Evolutionary conservation across 2,329 filamentous ascomycete genomes (phyloP).

Genomic region (Fragosphaeria purpurea): DNA sequence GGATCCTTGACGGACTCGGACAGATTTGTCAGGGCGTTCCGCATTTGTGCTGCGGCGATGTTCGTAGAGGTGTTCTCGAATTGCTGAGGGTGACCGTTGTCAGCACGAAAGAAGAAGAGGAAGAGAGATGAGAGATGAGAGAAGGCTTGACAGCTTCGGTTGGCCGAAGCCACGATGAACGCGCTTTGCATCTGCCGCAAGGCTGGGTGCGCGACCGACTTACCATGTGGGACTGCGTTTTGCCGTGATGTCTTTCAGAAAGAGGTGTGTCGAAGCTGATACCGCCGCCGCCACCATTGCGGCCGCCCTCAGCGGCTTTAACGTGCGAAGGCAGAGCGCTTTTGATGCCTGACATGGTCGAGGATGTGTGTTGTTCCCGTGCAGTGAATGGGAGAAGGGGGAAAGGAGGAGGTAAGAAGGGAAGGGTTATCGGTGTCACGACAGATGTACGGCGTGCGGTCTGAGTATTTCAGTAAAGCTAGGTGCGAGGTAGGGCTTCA

Average conservation of each 20-base stretch:
- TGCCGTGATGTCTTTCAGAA: constrained; percentile 64
- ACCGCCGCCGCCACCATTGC: constrained; percentile 34
- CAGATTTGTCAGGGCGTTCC: constrained; percentile 89
- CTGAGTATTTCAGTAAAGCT: too few species aligned
- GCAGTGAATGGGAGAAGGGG: not conserved
- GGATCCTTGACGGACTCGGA: constrained; percentile 81
- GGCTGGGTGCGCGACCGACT: constrained; percentile 28
- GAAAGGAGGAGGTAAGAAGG: too few species aligned
- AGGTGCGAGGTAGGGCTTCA: too few species aligned
- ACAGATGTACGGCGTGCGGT: too few species aligned
- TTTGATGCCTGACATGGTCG: constrained; percentile 62
- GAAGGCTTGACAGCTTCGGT: not conserved
- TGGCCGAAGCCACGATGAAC: too few species aligned
- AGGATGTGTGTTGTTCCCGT: constrained; percentile 14
- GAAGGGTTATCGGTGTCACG: too few species aligned
- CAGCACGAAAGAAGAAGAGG: too few species aligned
- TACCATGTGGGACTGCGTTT: constrained; percentile 78
- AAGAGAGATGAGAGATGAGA: not conserved
- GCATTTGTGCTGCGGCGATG: constrained; percentile 97
- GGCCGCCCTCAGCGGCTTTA: constrained; percentile 43
- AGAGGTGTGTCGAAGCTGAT: constrained; percentile 27
- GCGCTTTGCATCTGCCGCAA: too few species aligned
- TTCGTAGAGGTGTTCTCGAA: constrained; percentile 99
- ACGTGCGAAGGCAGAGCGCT: constrained; percentile 77
- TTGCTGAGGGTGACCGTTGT: constrained; percentile 47